Conservation (phyloP, 306 rosid genomes). For the Citrullus colocynthis region DNA sequence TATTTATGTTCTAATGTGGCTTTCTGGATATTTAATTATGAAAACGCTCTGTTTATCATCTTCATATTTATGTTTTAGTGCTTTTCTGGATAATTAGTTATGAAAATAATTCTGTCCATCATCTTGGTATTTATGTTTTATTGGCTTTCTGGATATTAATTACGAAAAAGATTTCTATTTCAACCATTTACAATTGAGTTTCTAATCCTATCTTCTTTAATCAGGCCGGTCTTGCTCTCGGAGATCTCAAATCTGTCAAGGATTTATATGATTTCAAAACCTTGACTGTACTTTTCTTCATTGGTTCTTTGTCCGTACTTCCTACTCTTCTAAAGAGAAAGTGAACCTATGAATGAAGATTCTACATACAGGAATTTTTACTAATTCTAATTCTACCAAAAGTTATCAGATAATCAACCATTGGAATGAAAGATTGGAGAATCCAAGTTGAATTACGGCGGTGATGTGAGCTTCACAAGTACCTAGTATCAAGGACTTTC, state of each 20-base stretch:
- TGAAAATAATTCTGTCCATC: background rate
- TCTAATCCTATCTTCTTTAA: slow-evolving; percentile 9
- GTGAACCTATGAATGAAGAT: slow-evolving; percentile 67
- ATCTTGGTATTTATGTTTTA: background rate
- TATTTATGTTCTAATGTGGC: background rate
- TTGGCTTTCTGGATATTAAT: background rate
- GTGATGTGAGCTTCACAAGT: background rate
- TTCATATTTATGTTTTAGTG: background rate
- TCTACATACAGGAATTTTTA: background rate
- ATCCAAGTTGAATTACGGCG: background rate
- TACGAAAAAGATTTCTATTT: background rate
- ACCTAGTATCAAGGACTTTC: background rate
- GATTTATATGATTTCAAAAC: slow-evolving; percentile 88
- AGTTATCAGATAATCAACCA: background rate
- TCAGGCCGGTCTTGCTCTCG: slow-evolving; percentile 98
- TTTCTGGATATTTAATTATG: background rate
- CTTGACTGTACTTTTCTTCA: slow-evolving; percentile 71
- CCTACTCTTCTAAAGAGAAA: slow-evolving; percentile 84
- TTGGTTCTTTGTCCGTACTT: slow-evolving; percentile 58
- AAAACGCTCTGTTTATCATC: background rate
- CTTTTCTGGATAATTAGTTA: background rate
- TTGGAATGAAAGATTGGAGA: background rate
- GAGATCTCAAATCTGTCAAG: slow-evolving; percentile 90
- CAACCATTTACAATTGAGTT: background rate
- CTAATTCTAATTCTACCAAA: background rate